These are phyloP conservation scores for Phytophthora foliorum DNA, from an alignment of 352 stramenopile species.

Conservation along the genomic window DNA sequence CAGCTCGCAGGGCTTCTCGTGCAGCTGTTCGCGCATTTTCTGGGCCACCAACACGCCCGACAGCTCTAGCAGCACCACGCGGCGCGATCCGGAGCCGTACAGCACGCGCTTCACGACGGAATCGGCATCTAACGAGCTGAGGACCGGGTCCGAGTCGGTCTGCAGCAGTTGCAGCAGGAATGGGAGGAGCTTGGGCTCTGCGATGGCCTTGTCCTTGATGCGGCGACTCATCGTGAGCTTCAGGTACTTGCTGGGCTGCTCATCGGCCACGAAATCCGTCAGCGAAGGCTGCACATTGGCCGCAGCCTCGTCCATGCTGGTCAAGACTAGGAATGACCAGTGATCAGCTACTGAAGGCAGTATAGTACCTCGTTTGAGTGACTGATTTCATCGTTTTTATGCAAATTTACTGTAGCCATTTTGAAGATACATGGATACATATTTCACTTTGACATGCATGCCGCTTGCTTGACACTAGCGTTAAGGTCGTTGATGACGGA, in stretches of 20 bases:
- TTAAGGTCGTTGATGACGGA: constrained; percentile 3
- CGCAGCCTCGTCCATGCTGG: constrained; percentile 3
- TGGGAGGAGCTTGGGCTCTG: constrained; percentile 54
- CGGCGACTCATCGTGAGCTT: constrained; percentile 82
- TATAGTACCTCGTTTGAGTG: constrained; percentile 9
- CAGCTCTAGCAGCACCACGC: constrained; percentile 61
- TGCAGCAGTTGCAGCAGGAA: constrained; percentile 54
- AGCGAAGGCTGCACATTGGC: constrained; percentile 27
- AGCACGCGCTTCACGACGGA: constrained; percentile 53
- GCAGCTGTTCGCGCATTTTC: constrained; percentile 54
- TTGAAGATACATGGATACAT: constrained; percentile 18
- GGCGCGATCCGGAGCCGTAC: constrained; percentile 67
- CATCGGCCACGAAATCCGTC: constrained; percentile 62
- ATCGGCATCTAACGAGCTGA: neutral
- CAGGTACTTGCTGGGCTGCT: constrained; percentile 61
- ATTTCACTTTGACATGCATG: constrained; percentile 5
- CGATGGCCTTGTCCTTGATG: constrained; percentile 62
- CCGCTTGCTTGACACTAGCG: neutral
- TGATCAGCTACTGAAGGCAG: neutral
- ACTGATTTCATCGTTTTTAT: constrained; percentile 6
- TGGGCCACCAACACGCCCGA: constrained; percentile 13
- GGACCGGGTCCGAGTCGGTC: neutral
- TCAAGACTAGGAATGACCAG: constrained; percentile 9
- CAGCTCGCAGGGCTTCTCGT: constrained; percentile 68
- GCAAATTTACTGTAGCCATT: constrained; percentile 22